These are phyloP conservation scores for Trichophyton mentagrophytes DNA, from an alignment of 2,329 filamentous ascomycete genomes.

Conservation along the genomic window DNA sequence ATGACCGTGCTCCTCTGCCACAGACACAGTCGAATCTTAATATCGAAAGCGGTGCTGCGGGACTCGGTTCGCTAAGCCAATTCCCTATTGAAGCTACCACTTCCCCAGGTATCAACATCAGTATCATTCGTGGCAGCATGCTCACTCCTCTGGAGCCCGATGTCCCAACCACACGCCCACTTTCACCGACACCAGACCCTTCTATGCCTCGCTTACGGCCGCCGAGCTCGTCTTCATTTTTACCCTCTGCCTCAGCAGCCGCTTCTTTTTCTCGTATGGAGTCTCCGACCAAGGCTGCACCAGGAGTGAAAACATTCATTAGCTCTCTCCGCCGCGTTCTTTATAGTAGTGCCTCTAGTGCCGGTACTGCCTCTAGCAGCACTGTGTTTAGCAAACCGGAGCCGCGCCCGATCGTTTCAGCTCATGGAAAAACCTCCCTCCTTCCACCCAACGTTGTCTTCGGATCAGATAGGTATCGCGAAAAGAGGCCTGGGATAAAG, in stretches of 20 bases:
- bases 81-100: constrained; percentile 56
- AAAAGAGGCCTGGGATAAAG: constrained; percentile 36
- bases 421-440: constrained; percentile 28
- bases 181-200: constrained; percentile 31
- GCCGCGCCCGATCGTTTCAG: constrained; percentile 12
- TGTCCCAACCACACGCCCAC: constrained; percentile 52
- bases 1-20: constrained; percentile 46
- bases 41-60: constrained; percentile 19
- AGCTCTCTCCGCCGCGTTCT: constrained; percentile 74
- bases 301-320: constrained; percentile 74
- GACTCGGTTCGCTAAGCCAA: constrained; percentile 36
- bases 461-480: constrained; percentile 32
- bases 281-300: constrained; percentile 23
- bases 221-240: background rate
- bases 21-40: constrained; percentile 35
- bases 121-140: constrained; percentile 73
- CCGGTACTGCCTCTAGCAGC: constrained; percentile 11
- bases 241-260: background rate
- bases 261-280: constrained; percentile 8
- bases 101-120: constrained; percentile 22
- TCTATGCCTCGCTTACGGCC: constrained; percentile 17
- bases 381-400: background rate
- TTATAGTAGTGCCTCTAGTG: constrained; percentile 43
- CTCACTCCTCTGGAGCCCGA: constrained; percentile 72
- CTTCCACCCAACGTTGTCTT: constrained; percentile 35